Evolutionary conservation across 2,329 filamentous ascomycete genomes (phyloP).

Genomic region (Ophiocordyceps polyrhachis-furcata): DNA sequence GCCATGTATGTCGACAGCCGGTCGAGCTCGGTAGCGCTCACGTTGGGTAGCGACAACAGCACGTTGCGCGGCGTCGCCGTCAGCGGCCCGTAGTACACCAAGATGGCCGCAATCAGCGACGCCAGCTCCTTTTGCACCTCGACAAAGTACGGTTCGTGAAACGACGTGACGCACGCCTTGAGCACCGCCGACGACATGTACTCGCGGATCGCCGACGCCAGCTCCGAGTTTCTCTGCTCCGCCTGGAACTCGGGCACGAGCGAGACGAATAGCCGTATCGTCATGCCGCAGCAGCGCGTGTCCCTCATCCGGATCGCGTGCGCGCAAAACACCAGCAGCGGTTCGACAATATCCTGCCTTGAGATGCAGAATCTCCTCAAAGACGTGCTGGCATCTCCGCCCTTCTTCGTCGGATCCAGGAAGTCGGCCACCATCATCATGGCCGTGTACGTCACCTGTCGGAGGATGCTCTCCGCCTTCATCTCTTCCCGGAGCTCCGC

Average conservation of each 20-base stretch:
- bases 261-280: slow-evolving; percentile 69
- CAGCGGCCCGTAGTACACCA: slow-evolving; percentile 53
- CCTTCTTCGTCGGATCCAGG: slow-evolving; percentile 49
- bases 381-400: slow-evolving; percentile 28
- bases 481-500: slow-evolving; percentile 81
- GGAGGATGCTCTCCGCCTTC: slow-evolving; percentile 90
- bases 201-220: slow-evolving; percentile 55
- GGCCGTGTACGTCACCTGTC: slow-evolving; percentile 80
- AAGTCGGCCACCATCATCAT: slow-evolving; percentile 84
- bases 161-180: slow-evolving; percentile 71
- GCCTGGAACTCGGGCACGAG: slow-evolving; percentile 71
- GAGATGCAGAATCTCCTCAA: slow-evolving; percentile 71
- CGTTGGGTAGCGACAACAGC: slow-evolving; percentile 62
- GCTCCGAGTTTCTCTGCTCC: slow-evolving; percentile 20
- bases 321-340: slow-evolving; percentile 77
- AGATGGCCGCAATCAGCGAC: slow-evolving; percentile 67
- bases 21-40: slow-evolving; percentile 50
- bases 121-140: slow-evolving; percentile 89
- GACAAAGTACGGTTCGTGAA: slow-evolving; percentile 93
- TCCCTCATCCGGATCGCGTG: slow-evolving; percentile 83
- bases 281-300: slow-evolving; percentile 69
- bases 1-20: slow-evolving; percentile 41
- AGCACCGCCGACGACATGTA: slow-evolving; percentile 82
- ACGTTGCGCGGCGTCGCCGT: slow-evolving; percentile 56
- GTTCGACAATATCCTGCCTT: slow-evolving; percentile 62